Percentiles rank a stretch among this genome's conserved stretches.
phyloP scores from a whole-genome alignment of 1,284 basidiomycete genomes.

The Cutaneotrichosporon dermatis region DNA sequence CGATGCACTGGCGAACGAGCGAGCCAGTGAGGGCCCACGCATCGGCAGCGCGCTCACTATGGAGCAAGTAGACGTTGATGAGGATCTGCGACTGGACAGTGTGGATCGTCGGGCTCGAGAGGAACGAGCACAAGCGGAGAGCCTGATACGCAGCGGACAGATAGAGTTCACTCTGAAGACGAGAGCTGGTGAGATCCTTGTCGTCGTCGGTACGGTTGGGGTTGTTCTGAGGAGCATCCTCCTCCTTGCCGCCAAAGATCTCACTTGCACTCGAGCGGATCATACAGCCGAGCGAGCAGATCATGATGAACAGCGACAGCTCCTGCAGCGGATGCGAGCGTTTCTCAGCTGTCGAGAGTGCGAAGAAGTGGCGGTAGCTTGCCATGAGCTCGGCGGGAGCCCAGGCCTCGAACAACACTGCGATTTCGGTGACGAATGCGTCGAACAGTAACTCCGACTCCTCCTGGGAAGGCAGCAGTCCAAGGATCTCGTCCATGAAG shows the following conservation, averaged over 20 bases:
- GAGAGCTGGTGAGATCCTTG: slow-evolving; percentile 41
- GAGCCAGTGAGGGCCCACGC: slow-evolving; percentile 43
- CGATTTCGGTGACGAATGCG: slow-evolving; percentile 40
- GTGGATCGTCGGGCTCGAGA: slow-evolving; percentile 43
- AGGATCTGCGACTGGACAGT: slow-evolving; percentile 44
- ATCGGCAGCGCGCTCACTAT: slow-evolving; percentile 46
- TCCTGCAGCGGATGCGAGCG: slow-evolving; percentile 40
- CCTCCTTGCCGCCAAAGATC: slow-evolving; percentile 33
- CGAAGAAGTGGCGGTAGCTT: slow-evolving; percentile 43
- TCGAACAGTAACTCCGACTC: slow-evolving; percentile 42
- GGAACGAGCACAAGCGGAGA: slow-evolving; percentile 47
- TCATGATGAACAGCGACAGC: slow-evolving; percentile 45
- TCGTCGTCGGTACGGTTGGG: neutral
- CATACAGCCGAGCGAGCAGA: slow-evolving; percentile 45
- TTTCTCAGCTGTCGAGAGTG: slow-evolving; percentile 35
- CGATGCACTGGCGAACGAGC: slow-evolving; percentile 43
- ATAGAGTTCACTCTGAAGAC: slow-evolving; percentile 48
- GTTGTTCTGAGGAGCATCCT: neutral
- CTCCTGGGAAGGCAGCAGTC: slow-evolving; percentile 37
- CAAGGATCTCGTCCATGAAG: slow-evolving; percentile 46
- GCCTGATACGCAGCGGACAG: slow-evolving; percentile 49
- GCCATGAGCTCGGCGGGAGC: slow-evolving; percentile 39
- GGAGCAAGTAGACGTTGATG: slow-evolving; percentile 45
- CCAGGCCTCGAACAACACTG: slow-evolving; percentile 42
- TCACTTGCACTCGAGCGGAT: slow-evolving; percentile 42